Evolutionary conservation across 1,284 basidiomycete species (phyloP).

Genomic region (Albatrellus sp.): DNA sequence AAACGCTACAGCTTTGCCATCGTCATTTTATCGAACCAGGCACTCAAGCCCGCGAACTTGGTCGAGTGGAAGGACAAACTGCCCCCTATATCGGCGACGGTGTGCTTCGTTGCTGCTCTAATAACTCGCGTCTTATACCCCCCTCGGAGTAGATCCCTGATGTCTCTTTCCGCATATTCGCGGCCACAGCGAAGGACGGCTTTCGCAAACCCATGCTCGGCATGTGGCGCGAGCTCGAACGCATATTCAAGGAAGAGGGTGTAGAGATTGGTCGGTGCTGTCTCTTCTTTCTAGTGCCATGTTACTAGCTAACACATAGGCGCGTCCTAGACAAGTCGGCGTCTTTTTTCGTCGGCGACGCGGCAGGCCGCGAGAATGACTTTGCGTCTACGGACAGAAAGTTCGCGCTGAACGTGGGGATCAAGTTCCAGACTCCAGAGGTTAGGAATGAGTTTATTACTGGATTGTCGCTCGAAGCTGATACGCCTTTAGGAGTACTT

Average conservation of each 20-base stretch:
- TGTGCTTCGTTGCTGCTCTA: conserved; percentile 21
- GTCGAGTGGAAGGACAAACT: conserved; percentile 71
- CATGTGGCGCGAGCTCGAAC: conserved; percentile 70
- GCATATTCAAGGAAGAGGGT: conserved; percentile 43
- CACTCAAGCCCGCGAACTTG: conserved; percentile 32
- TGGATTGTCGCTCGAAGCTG: neutral
- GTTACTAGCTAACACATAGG: neutral
- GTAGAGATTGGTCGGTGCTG: conserved; percentile 49
- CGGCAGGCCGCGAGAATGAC: conserved; percentile 69
- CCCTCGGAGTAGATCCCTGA: conserved; percentile 39
- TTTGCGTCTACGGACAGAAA: conserved; percentile 77
- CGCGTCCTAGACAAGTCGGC: conserved; percentile 40
- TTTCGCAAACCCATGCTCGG: conserved; percentile 86
- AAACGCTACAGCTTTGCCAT: conserved; percentile 46
- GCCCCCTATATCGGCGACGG: conserved; percentile 51
- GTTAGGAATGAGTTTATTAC: conserved; percentile 18
- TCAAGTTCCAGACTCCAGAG: conserved; percentile 33
- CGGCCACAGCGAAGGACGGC: conserved; percentile 63
- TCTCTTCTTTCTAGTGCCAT: neutral
- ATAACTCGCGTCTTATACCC: neutral
- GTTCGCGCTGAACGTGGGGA: conserved; percentile 67
- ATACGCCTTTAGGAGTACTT: conserved; percentile 59
- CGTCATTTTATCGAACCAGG: conserved; percentile 76
- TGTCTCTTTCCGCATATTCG: conserved; percentile 72
- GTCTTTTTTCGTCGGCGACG: conserved; percentile 84